Conservation (phyloP, 768 basidiomycete species). For the Gymnopilus junonius region DNA sequence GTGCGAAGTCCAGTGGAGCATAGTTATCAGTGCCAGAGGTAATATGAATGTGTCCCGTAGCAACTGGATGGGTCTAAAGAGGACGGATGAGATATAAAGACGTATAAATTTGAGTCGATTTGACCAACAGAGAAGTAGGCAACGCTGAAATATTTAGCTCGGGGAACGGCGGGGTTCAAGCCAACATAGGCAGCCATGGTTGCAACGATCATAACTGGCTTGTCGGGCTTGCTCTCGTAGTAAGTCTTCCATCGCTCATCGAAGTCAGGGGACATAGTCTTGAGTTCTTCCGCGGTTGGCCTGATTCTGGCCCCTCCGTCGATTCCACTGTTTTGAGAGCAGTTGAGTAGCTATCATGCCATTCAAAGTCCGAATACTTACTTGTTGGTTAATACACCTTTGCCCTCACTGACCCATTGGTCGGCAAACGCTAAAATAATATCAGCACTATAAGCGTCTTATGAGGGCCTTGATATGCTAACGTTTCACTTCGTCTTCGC, state of each 20-base stretch:
- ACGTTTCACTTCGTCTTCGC: constrained; percentile 44
- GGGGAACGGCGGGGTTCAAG: constrained; percentile 15
- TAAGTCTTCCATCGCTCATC: constrained; percentile 51
- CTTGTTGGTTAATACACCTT: constrained; percentile 60
- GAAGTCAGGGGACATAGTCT: constrained; percentile 54
- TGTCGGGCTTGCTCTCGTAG: constrained; percentile 57
- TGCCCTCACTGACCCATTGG: constrained; percentile 39
- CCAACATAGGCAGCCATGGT: constrained; percentile 41
- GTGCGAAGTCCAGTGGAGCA: constrained; percentile 26
- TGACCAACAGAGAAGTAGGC: constrained; percentile 38
- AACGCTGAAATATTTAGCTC: constrained; percentile 28
- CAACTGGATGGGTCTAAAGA: constrained; percentile 34
- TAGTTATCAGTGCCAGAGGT: constrained; percentile 33
- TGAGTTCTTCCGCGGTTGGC: constrained; percentile 52
- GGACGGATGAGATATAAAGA: not conserved
- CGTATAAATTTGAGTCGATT: not conserved
- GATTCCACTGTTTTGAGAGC: constrained; percentile 42
- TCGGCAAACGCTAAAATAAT: constrained; percentile 19
- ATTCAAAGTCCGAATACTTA: constrained; percentile 25
- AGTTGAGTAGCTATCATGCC: constrained; percentile 9
- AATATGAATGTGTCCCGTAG: constrained; percentile 42
- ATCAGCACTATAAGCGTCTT: not conserved
- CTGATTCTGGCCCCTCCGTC: constrained; percentile 63
- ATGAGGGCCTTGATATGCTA: constrained; percentile 12
- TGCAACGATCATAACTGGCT: constrained; percentile 53